Evolutionary conservation across 352 stramenopile genomes (phyloP), one percentile per base, ranked within the genome.

Genomic region (Phytophthora meadii): DNA sequence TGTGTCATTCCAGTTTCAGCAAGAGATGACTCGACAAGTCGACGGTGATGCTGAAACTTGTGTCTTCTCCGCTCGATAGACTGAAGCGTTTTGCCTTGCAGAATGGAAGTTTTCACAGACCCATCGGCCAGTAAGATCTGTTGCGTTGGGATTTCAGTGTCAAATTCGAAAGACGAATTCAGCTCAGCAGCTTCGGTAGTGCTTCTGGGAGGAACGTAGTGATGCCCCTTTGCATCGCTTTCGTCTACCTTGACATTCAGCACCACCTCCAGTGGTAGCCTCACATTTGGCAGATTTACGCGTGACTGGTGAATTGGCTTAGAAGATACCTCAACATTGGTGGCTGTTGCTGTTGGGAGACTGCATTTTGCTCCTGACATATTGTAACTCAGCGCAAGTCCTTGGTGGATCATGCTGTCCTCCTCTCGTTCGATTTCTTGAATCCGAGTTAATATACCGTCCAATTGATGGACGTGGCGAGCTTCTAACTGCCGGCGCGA

Each of bases 1-100:
- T 91, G 82, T 32, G 82, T 39, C 78, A 89, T 86, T 15, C 81
- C 81, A 2, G 81, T 84, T 6, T 80, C 72, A 25, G 77, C 61
- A 3, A 91, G 51, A 3, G 82, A 88, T 22, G 82, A 68, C 44
- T 91, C 82, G 1, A 80, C 82, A 25, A 91, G 64, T 36, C 63
- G 66, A 15, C 81, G 77, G 48, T 91, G 77, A 22, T 80, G 77
- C 27, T 77, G 39, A 47, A 89, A 91, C 41, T 84, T 77, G 15
- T 61, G 63, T 24, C 72, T 61, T 30, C 60, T 75, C 24, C 84
- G 88, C 48, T 91, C 81, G 14, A 91, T 84, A 3, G 41, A 74
- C 22, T 66, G 60, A 19, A 63, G 47, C 19, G 54, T 32, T 44
- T 67, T 65, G 5, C 60, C 48, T 65, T 65, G 48, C 17, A 71